Percentiles rank a stretch among this genome's conserved stretches.
phyloP scores from a whole-genome alignment of 129 eudicot species.

The Escallonia herrerae region DNA sequence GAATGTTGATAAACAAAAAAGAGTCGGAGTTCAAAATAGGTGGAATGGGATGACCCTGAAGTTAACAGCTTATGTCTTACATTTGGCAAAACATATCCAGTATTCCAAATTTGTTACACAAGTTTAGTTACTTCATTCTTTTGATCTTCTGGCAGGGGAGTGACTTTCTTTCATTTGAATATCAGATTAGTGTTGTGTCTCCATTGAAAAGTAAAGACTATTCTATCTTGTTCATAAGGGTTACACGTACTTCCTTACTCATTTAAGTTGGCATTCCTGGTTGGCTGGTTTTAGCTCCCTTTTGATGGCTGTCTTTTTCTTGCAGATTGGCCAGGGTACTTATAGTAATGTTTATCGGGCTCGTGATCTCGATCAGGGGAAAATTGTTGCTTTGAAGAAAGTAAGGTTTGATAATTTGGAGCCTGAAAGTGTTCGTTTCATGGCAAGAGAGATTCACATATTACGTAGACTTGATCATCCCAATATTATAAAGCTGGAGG shows the following conservation, averaged over 20 bases:
- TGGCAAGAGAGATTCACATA: slow-evolving; percentile 86
- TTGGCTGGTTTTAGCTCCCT: slow-evolving; percentile 11
- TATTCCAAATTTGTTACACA: not conserved
- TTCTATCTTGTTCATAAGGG: not conserved
- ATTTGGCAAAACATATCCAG: no score
- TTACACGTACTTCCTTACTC: not conserved
- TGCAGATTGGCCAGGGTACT: slow-evolving; percentile 95
- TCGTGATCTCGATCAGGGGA: slow-evolving; percentile 74
- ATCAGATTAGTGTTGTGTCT: no score
- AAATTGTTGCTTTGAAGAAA: slow-evolving; percentile 87
- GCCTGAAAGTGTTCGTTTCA: slow-evolving; percentile 84
- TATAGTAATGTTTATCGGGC: slow-evolving; percentile 88
- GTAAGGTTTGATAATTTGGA: slow-evolving; percentile 75
- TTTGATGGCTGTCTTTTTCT: slow-evolving; percentile 1
- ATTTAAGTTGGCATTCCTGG: not conserved
- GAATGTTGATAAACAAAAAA: no score
- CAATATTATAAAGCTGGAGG: slow-evolving; percentile 83
- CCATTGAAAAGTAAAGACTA: not conserved
- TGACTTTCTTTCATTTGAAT: no score
- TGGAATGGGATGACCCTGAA: no score
- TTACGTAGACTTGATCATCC: slow-evolving; percentile 81
- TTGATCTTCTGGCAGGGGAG: not conserved
- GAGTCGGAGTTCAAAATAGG: no score
- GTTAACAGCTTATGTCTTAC: no score
- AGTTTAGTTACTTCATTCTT: not conserved